Base-by-base conservation (phyloP, 208 protist species). In the Vickermania ingenoplastis region DNA sequence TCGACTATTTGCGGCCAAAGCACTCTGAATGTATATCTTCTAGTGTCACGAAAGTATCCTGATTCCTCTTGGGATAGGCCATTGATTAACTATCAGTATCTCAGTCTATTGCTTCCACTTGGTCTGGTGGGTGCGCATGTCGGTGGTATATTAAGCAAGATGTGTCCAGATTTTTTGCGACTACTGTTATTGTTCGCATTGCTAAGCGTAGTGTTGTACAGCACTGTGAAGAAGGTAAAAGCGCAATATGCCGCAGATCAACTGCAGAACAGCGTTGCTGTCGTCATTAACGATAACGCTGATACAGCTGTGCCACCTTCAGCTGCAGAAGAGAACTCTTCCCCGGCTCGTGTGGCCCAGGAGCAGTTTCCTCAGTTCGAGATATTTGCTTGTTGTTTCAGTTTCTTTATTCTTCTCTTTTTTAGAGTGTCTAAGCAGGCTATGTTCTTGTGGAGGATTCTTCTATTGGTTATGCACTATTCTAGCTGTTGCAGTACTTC, bases 91-190 rank as follows among this genome's bases (percentile, higher is more conserved):
- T n/a, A n/a, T n/a, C n/a, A n/a, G n/a, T n/a, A n/a, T n/a, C 61
- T 93, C 27, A 81, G 67, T 48, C 57, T 93, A 29, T 53, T 91
- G 62, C 61, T 93, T 22, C 86, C 86, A 1, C 79, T 89, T n/a
- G 77, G 78, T 4, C 66, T 89, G 21, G 63, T 88, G 27, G 86
- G 86, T 0, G 91, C 83, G 25, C 56, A 87, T 23, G 14, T 89
- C 29, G 86, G 86, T 22, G 73, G 79, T 41, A 71, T 91, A 30
- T 49, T 90, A 23, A 86, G 77, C 45, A 81, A 75, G 60, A 23
- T 89, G 21, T 81, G 76, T 57, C 83, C 86, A 2, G 83, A 93
- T 56, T 59, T 83, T 17, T 55, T 93, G 4, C 82, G 86, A 22
- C 68, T 93, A n/a, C 27, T 86, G 13, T 71, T 91, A 7, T 71